Evolutionary conservation across 345 rosid species (phyloP).

Genomic region (Citrus inodora): DNA sequence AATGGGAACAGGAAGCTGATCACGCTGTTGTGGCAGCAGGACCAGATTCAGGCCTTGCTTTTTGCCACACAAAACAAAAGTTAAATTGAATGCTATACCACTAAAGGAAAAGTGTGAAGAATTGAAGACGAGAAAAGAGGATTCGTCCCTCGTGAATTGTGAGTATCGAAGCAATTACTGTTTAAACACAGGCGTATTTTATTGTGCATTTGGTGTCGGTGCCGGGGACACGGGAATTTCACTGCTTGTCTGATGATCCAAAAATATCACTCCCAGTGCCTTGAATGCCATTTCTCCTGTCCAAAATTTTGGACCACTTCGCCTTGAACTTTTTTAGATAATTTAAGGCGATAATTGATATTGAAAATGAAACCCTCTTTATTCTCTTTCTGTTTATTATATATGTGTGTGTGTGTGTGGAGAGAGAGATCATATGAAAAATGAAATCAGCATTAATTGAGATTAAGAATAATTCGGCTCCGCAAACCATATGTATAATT

Average conservation of each 20-base stretch:
- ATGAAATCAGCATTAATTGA: too few species aligned
- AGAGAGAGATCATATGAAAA: too few species aligned
- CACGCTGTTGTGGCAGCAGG: not conserved
- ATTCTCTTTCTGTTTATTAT: too few species aligned
- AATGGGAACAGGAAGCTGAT: not conserved
- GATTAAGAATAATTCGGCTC: too few species aligned
- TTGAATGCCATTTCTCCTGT: not conserved
- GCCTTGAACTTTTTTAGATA: not conserved
- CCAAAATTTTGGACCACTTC: slow-evolving; percentile 2
- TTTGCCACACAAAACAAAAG: not conserved
- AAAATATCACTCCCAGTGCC: not conserved
- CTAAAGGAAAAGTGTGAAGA: too few species aligned
- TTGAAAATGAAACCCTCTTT: too few species aligned
- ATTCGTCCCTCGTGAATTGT: not conserved
- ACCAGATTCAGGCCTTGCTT: not conserved
- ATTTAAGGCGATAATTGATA: too few species aligned
- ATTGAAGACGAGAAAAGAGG: not conserved
- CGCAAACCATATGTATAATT: too few species aligned
- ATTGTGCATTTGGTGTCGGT: slow-evolving; percentile 10
- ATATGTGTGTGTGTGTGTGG: too few species aligned
- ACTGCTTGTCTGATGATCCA: slow-evolving; percentile 7
- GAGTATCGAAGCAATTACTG: not conserved
- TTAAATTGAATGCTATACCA: not conserved
- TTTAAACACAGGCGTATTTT: not conserved
- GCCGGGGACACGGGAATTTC: slow-evolving; percentile 13